A percentile compares a stretch with the other conserved stretches of the same genome.
Conservation (phyloP, 1,139 yeast species). For the Hansenula lynferdii region DNA sequence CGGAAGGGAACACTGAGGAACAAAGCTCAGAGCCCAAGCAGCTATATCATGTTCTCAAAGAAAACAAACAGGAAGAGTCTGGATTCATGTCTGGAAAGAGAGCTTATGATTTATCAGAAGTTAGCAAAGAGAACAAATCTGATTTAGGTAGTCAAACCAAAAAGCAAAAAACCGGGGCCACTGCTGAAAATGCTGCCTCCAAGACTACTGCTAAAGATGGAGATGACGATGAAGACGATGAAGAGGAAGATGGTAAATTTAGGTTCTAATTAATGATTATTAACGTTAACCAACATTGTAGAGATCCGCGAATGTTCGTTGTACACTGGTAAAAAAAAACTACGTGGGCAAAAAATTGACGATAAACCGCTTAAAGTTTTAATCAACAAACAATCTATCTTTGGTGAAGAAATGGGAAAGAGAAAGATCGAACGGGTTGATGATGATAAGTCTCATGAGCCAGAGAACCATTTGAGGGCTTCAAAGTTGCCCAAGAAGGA, state of each 20-base stretch:
- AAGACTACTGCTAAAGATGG: too few relatives aligned
- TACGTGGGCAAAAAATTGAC: too few relatives aligned
- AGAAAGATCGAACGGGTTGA: too few relatives aligned
- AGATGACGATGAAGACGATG: slow-evolving; percentile 18
- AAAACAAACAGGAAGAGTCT: slow-evolving; percentile 21
- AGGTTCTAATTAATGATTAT: slow-evolving; percentile 20
- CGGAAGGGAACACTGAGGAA: slow-evolving; percentile 10
- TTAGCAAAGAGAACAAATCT: slow-evolving; percentile 4
- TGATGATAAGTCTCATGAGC: too few relatives aligned
- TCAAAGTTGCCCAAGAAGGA: too few relatives aligned
- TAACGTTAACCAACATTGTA: slow-evolving; percentile 4
- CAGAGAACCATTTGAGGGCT: too few relatives aligned
- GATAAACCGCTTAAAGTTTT: too few relatives aligned
- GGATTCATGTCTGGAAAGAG: slow-evolving; percentile 26
- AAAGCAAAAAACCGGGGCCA: slow-evolving; percentile 1
- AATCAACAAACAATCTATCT: too few relatives aligned
- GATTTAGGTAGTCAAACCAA: too few relatives aligned
- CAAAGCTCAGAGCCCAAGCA: slow-evolving; percentile 18
- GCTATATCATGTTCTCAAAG: slow-evolving; percentile 39
- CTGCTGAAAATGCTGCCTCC: too few relatives aligned
- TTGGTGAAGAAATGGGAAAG: too few relatives aligned
- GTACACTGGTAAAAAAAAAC: too few relatives aligned
- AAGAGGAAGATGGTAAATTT: slow-evolving; percentile 22
- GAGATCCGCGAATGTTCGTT: background rate
- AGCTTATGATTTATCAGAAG: slow-evolving; percentile 22